phyloP scores from a whole-genome alignment of 352 stramenopile genomes.

The Elongisporangium anandrum region DNA sequence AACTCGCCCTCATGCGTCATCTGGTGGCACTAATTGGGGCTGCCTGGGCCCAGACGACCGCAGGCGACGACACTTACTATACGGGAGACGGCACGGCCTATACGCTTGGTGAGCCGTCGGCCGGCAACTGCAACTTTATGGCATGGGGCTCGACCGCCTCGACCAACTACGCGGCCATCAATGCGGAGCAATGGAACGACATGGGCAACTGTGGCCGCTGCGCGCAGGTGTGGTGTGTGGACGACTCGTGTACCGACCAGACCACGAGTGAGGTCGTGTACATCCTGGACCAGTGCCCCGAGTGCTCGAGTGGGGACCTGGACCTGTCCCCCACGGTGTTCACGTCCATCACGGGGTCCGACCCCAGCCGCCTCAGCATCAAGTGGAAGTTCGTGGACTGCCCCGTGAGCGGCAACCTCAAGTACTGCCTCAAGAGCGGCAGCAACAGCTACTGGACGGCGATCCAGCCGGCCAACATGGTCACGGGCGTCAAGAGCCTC shows the following conservation, averaged over 20 bases:
- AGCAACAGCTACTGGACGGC: slow-evolving; percentile 62
- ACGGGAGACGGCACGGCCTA: slow-evolving; percentile 49
- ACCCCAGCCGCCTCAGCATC: slow-evolving; percentile 49
- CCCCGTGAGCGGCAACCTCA: slow-evolving; percentile 38
- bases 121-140: slow-evolving; percentile 74
- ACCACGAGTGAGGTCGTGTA: slow-evolving; percentile 52
- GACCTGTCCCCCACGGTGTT: slow-evolving; percentile 72
- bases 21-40: background rate
- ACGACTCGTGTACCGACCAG: slow-evolving; percentile 40
- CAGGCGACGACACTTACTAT: slow-evolving; percentile 19
- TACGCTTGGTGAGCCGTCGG: slow-evolving; percentile 32
- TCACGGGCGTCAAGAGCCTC: slow-evolving; percentile 42
- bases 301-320: slow-evolving; percentile 60
- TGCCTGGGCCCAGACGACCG: slow-evolving; percentile 7
- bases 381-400: slow-evolving; percentile 72
- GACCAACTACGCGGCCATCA: slow-evolving; percentile 66
- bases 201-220: slow-evolving; percentile 54
- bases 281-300: slow-evolving; percentile 68
- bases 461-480: slow-evolving; percentile 57
- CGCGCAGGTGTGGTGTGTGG: slow-evolving; percentile 54
- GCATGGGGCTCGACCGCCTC: slow-evolving; percentile 27
- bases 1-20: background rate
- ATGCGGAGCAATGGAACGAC: slow-evolving; percentile 48
- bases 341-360: slow-evolving; percentile 56
- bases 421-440: slow-evolving; percentile 64